A percentile compares a stretch with the other conserved stretches of the same genome.
Evolutionary conservation across 805 yeast species (phyloP).

Genomic region (Monosporozyma solicola): DNA sequence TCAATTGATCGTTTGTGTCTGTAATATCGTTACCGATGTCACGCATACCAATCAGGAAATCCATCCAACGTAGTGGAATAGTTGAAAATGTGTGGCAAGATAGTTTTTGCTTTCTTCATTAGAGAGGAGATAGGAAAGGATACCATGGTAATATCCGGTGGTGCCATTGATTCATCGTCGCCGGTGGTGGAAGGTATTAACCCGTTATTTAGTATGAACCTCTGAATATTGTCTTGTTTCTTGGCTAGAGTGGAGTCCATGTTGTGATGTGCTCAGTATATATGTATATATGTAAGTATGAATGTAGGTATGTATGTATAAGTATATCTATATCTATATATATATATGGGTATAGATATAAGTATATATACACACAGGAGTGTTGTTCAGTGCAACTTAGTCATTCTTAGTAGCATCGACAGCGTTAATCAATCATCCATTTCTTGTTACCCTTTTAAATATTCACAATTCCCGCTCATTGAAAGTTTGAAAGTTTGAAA

Average conservation of each 20-base stretch:
- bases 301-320: not conserved
- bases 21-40: conserved; percentile 16
- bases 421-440: too few relatives aligned
- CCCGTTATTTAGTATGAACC: not conserved
- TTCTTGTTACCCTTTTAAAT: too few relatives aligned
- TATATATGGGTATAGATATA: too few relatives aligned
- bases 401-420: too few relatives aligned
- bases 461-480: too few relatives aligned
- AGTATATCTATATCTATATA: not conserved
- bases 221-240: not conserved
- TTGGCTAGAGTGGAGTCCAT: not conserved
- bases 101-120: conserved; percentile 9
- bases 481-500: too few relatives aligned
- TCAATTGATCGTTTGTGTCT: conserved; percentile 2
- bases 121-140: conserved; percentile 17
- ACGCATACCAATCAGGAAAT: conserved; percentile 28
- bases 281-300: not conserved
- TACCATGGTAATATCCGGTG: conserved; percentile 6
- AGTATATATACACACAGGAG: too few relatives aligned
- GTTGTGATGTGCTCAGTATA: not conserved
- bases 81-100: conserved; percentile 6
- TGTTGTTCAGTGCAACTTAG: too few relatives aligned
- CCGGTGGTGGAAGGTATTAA: not conserved
- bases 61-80: conserved; percentile 17
- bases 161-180: not conserved